phyloP scores from a whole-genome alignment of 2,329 filamentous ascomycete genomes.

The Blumeria graminis region DNA sequence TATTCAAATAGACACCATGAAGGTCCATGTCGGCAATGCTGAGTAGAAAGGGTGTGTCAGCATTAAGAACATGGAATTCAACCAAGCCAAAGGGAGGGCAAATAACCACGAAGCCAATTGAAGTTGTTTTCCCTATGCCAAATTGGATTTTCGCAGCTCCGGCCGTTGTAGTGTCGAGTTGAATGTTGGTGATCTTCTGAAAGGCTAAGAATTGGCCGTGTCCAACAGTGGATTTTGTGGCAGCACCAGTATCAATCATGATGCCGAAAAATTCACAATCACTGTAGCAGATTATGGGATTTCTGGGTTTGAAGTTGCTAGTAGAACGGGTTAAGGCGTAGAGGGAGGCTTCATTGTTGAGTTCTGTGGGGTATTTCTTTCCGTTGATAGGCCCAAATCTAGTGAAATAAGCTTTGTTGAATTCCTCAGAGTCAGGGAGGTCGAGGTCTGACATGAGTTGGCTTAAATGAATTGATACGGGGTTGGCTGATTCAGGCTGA shows the following conservation, averaged over 20 bases:
- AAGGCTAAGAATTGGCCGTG: background rate
- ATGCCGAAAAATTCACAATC: background rate
- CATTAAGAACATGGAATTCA: background rate
- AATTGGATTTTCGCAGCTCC: background rate
- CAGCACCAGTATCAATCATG: constrained; percentile 1
- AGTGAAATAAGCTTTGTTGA: background rate
- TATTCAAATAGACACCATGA: background rate
- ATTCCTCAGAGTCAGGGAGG: background rate
- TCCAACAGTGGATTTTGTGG: background rate
- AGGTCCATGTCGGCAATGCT: background rate
- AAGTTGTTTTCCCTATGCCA: background rate
- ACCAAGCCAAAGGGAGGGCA: background rate
- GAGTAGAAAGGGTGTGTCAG: background rate
- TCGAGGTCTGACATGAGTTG: background rate
- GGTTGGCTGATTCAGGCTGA: background rate
- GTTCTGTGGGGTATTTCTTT: background rate
- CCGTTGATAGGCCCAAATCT: background rate
- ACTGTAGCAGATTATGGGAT: background rate
- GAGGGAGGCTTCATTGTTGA: background rate
- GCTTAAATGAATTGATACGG: background rate
- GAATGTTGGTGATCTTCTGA: background rate
- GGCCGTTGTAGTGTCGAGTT: background rate
- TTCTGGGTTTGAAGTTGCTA: background rate
- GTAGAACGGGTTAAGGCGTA: background rate
- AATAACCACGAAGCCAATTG: background rate